Percentiles rank a stretch among this genome's conserved stretches.
Evolutionary conservation across 2,329 filamentous ascomycete genomes (phyloP).

Genomic region (Penicillium sp.): DNA sequence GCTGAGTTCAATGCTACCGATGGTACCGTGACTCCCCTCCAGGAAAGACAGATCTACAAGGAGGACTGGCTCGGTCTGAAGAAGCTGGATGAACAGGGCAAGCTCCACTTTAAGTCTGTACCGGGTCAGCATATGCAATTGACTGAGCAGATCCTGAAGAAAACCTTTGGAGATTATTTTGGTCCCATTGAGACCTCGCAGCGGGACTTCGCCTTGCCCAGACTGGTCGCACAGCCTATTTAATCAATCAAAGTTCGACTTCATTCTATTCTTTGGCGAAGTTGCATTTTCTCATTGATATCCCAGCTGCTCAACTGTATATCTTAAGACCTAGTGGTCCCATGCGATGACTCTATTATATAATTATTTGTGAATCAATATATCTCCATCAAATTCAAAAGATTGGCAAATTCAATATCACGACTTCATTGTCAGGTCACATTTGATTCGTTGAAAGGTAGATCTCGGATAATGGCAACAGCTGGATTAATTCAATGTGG

Average conservation of each 20-base stretch:
- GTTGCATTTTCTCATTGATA: background rate
- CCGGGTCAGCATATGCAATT: conserved; percentile 84
- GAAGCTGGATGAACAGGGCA: conserved; percentile 73
- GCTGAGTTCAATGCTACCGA: conserved; percentile 72
- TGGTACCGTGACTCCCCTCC: conserved; percentile 62
- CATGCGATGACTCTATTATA: background rate
- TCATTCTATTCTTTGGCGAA: background rate
- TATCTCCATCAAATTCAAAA: background rate
- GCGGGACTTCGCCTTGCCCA: background rate
- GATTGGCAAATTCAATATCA: no score
- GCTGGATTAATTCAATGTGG: no score
- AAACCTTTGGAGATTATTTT: conserved; percentile 59
- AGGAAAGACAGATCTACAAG: conserved; percentile 70
- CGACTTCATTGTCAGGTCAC: no score
- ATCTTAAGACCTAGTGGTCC: background rate
- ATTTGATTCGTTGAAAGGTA: no score
- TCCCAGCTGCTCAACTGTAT: background rate
- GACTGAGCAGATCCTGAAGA: conserved; percentile 61
- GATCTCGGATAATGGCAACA: no score
- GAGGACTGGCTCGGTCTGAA: conserved; percentile 93
- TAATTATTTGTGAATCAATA: background rate
- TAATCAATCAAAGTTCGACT: background rate
- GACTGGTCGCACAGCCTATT: conserved; percentile 20
- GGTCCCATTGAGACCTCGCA: conserved; percentile 26
- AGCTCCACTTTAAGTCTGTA: conserved; percentile 69